Base-by-base conservation (phyloP, 2,329 filamentous ascomycete genomes). In the Colletotrichum magnum region DNA sequence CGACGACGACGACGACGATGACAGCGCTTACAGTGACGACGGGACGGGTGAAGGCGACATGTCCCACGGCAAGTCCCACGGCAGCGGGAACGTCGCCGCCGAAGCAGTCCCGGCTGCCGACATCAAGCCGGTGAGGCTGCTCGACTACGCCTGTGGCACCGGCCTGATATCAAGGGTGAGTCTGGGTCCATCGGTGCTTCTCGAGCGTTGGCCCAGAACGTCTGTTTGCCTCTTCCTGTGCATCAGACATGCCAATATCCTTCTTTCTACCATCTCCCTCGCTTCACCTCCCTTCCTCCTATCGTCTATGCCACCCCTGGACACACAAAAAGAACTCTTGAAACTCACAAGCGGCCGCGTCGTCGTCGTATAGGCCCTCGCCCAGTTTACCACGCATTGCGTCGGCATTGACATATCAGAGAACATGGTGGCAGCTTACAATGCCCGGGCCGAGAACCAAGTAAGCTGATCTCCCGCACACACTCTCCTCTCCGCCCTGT, bases 81-180 rank as follows among this genome's bases (percentile, higher is more conserved):
- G 18, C 47, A 50, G 21, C 45, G 68, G 73, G 1, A 72, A 69
- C 56, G 81, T 73, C 74, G 75, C 74, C 64, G 32, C 50, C 48
- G 58, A 47, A 64, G 45, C 41, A 21, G n/a, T n/a, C 7, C 41
- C 43, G 56, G 61, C 32, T 26, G n/a, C 48, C 13, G n/a, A 41
- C 15, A 43, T 32, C 43, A 65, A 26, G 56, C 36, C 43, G 6
- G 82, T 89, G 50, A 85, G 86, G 53, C 79, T 94, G 21, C 82
- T 94, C 2, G 93, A 95, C 77, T 95, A 94, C 78, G 93, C 93
- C 16, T 94, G 92, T 75, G 93, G 93, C 9, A 90, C 91, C 6
- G 92, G 92, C 2, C 79, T 88, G 63, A 83, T 93, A 71, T 91
- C 91, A 13, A 85, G 87, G 77, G 90, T 92, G 76, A 73, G 85